Evolutionary conservation across 441 rosid species (phyloP), one percentile per base, ranked within the genome.

Genomic region (Populus hybrid): DNA sequence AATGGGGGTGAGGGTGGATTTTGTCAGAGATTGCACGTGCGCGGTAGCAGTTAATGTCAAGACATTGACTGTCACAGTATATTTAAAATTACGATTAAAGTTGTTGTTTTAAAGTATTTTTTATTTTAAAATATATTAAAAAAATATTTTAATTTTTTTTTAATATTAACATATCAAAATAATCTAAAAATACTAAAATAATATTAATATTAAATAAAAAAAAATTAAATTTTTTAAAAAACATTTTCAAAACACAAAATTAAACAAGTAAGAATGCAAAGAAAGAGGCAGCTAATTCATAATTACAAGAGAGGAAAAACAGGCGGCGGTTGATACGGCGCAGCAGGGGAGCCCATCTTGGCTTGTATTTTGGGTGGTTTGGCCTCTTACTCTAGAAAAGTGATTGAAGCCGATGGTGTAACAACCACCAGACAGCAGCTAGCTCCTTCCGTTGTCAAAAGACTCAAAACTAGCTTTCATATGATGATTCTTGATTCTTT

Each of bases 21-120:
- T 65, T 78, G 87, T 80, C 89, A 86, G 90, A 16, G 32, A 21
- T 72, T 81, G 86, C 90, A 85, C 88, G 89, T 89, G 89, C 79
- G 89, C 79, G 87, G 72, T 18, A 1, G 16, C 74, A 40, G 57
- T 75, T 23, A 71, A 16, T 38, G 63, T 6, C 34, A 1, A 2
- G 80, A 79, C 78, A 46, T 66, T 16, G 78, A 77, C 76, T n/a
- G 64, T 50, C 16, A 28, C 30, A 28, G 30, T 28, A 28, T 28
- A 28, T 28, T 28, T 28, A 28, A 28, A 28, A 28, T 32, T 32
- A 5, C 4, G 34, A 32, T 4, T 5, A 32, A 32, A 28, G 4
- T 28, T 28, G 3, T 28, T 32, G 26, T 32, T 32, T 32, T 32
- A 32, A 32, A 32, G 6, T 32, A 4, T 32, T 32, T 32, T 32